Base-by-base conservation (phyloP, 495 filamentous ascomycete species). In the Lasiosphaeria ovina region DNA sequence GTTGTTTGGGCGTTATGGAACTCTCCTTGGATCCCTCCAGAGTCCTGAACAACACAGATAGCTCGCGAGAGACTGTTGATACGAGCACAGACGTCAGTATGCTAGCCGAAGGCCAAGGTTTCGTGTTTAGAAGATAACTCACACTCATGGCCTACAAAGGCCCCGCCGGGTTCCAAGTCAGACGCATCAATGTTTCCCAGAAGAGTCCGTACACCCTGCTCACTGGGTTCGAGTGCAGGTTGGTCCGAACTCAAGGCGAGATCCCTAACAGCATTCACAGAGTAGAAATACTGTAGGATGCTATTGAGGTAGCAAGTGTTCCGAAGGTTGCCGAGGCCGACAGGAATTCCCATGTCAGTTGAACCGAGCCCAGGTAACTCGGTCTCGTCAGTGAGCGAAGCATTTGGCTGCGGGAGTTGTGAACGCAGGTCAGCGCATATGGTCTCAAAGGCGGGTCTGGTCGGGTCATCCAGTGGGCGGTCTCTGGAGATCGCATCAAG, bases 251-350 rank as follows among this genome's bases (percentile, higher is more conserved):
- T 76, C 52, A 95, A 74, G 4, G 96, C 85, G 69, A 98, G 82
- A 14, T 96, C 82, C 35, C 93, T 85, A 42, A 96, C 81, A 6
- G 91, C 87, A 55, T 85, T 87, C 45, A 99, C 83, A 1, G 92
- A 92, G 69, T 94, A 97, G 69, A 95, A 92, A 66, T 95, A 98
- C 66, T 99, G 94, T 11, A 99, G 75, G 35, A 99, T 81, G 71
- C 94, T 98, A 75, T 98, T 98, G 44, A 99, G 83, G 66, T 99
- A 99, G 72, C 94, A 99, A 1, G 94, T 99, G 64, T 97, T 97
- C 47, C 93, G 92, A 62, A 97, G 93, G 63, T 98, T 99, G 47
- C 85, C 83, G 11, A 98, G 79, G 0, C 94, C 94, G 54, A 93
- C 87, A 7, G 93, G 92, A 77, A 86, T 86, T 12, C 84, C 77